Evolutionary conservation across 2,329 filamentous ascomycete genomes (phyloP).

Genomic region (Xylaria sp.): DNA sequence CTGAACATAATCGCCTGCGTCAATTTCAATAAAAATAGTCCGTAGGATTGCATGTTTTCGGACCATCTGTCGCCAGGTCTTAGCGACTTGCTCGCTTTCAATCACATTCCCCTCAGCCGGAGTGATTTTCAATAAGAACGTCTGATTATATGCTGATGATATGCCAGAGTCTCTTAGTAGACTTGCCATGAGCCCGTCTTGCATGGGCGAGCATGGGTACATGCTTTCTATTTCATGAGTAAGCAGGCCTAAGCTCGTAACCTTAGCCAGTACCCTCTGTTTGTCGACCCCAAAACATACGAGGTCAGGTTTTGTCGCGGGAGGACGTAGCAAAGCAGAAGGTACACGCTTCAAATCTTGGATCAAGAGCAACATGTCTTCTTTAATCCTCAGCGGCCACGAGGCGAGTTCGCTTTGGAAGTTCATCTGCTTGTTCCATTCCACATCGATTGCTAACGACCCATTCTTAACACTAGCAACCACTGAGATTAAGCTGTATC

Average conservation of each 20-base stretch:
- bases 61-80: conserved; percentile 20
- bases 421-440: conserved; percentile 20
- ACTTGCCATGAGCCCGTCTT: conserved; percentile 25
- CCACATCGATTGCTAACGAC: conserved; percentile 19
- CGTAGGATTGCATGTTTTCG: conserved; percentile 24
- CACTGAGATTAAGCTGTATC: conserved; percentile 26
- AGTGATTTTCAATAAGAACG: conserved; percentile 13
- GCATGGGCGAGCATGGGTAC: conserved; percentile 26
- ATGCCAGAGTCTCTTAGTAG: conserved; percentile 14
- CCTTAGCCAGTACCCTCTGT: conserved; percentile 9
- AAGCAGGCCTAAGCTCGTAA: neutral
- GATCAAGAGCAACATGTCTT: conserved; percentile 1
- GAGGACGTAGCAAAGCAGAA: neutral
- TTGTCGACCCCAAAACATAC: conserved; percentile 10
- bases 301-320: neutral
- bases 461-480: conserved; percentile 18
- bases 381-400: conserved; percentile 10
- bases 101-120: neutral
- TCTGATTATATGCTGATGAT: conserved; percentile 23
- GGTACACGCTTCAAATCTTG: neutral
- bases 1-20: conserved; percentile 23
- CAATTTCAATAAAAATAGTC: conserved; percentile 24
- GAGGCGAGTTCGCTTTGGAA: conserved; percentile 22
- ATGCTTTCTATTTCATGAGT: conserved; percentile 21
- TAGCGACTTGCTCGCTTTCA: conserved; percentile 12